Conservation (phyloP, 2,329 filamentous ascomycete genomes). For the Aspergillus novoparasiticus region DNA sequence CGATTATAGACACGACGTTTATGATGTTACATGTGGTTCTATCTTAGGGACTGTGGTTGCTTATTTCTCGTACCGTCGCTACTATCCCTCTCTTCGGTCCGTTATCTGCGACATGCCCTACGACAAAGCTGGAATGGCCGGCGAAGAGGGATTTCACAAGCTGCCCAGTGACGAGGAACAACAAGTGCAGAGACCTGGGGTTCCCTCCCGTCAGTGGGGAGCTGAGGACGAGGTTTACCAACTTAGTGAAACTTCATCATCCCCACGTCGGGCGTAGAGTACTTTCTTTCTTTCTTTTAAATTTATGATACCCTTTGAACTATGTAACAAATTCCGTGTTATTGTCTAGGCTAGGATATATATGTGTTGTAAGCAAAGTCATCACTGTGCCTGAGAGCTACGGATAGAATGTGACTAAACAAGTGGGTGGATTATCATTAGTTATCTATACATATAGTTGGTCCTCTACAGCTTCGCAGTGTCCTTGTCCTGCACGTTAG, state of each 20-base stretch:
- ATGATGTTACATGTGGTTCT: slow-evolving; percentile 61
- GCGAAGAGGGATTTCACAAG: slow-evolving; percentile 32
- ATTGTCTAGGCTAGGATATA: background rate
- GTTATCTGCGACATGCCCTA: slow-evolving; percentile 56
- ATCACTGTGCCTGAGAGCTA: background rate
- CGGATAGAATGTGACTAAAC: background rate
- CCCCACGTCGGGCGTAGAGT: slow-evolving; percentile 14
- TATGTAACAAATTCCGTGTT: background rate
- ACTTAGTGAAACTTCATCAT: slow-evolving; percentile 23
- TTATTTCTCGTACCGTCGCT: slow-evolving; percentile 62
- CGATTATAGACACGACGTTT: slow-evolving; percentile 67
- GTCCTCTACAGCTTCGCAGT: slow-evolving; percentile 20
- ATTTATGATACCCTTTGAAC: slow-evolving; percentile 8
- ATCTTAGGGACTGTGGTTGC: slow-evolving; percentile 58
- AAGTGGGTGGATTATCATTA: background rate
- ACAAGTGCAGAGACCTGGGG: slow-evolving; percentile 21
- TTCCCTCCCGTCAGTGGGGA: slow-evolving; percentile 16
- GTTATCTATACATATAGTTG: background rate
- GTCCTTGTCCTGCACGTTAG: slow-evolving; percentile 24
- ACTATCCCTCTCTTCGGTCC: slow-evolving; percentile 59
- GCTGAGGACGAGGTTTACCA: slow-evolving; percentile 27
- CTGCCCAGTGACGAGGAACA: slow-evolving; percentile 38
- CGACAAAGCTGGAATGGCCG: slow-evolving; percentile 28
- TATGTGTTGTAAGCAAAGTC: background rate
- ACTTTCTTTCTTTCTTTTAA: background rate